Conservation (phyloP, 495 filamentous ascomycete genomes). For the Penicillium cataractarum region DNA sequence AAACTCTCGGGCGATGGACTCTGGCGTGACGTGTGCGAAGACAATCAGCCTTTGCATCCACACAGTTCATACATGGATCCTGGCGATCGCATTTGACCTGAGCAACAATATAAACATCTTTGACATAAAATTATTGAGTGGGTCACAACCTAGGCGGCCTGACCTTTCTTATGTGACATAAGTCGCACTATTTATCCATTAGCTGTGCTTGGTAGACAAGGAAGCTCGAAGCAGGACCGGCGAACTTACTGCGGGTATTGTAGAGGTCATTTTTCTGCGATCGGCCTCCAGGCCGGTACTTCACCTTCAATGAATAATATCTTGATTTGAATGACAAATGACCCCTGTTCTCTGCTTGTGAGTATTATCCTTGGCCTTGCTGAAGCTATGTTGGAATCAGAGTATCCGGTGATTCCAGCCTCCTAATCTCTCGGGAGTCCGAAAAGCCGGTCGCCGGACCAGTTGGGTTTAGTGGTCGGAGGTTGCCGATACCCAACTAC, state of each 20-base stretch:
- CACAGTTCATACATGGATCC: slow-evolving; percentile 33
- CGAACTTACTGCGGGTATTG: slow-evolving; percentile 28
- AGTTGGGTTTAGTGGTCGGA: neutral
- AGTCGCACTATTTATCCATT: slow-evolving; percentile 27
- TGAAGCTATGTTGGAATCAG: neutral
- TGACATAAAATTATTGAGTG: neutral
- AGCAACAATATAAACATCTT: neutral
- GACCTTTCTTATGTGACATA: slow-evolving; percentile 37
- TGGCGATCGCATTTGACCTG: slow-evolving; percentile 39
- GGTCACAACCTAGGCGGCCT: neutral
- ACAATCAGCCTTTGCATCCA: slow-evolving; percentile 28
- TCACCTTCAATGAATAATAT: neutral
- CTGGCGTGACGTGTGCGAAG: slow-evolving; percentile 30
- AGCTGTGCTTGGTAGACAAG: slow-evolving; percentile 3
- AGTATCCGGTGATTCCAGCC: neutral
- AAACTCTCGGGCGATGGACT: slow-evolving; percentile 31
- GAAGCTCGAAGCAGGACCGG: neutral
- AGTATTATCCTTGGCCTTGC: neutral
- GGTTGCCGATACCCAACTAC: neutral
- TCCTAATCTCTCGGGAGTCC: neutral
- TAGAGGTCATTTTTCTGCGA: slow-evolving; percentile 1
- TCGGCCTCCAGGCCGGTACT: neutral
- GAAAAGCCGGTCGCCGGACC: neutral
- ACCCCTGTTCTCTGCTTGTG: neutral
- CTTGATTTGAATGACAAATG: neutral